Base-by-base conservation (phyloP, 1,139 yeast genomes). In the Candida sp. region DNA sequence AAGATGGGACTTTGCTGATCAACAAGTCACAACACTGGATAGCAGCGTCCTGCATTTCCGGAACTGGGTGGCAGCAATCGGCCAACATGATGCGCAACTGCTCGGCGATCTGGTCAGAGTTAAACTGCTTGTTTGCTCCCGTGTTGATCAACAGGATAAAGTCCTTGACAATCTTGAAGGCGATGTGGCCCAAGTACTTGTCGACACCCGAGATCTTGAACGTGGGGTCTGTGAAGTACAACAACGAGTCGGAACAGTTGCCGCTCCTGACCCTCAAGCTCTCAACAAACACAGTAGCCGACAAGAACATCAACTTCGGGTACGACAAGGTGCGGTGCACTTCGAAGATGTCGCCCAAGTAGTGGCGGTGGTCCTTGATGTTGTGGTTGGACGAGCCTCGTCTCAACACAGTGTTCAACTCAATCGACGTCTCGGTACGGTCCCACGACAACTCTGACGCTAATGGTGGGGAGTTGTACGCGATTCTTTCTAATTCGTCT, bases 391-490 rank as follows among this genome's bases (percentile, higher is more conserved):
- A 88, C 0, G 97, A 87, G 4, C 97, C 97, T 57, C 98, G 81
- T 65, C 97, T 84, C 54, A 96, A 78, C 35, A 96, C 92, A 1
- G 97, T 89, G 65, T 94, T 94, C 72, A 94, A 80, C 62, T 96
- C 98, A 57, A 94, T 79, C 3, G 97, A 91, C 28, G 96, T 90
- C 65, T 94, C 99, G 25, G 94, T 88, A 63, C 93, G 85, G 65
- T 88, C 88, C 75, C 96, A 86, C 2, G 96, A 87, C 22, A 82
- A 75, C 60, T 91, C 97, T 2, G 97, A 88, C 0, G 97, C 98
- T 53, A 96, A 80, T 0, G 98, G 96, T 4, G 99, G 99, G 4
- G 98, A 81, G 62, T 83, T 88, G 61, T 88, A 84, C 0, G 99
- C 98, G 61, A 96, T 89, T 51, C 85, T 75, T 61, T 81, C 79